These are phyloP conservation scores for Carex scoparia DNA, from an alignment of 176 grass and related monocot genomes.

Conservation along the genomic window DNA sequence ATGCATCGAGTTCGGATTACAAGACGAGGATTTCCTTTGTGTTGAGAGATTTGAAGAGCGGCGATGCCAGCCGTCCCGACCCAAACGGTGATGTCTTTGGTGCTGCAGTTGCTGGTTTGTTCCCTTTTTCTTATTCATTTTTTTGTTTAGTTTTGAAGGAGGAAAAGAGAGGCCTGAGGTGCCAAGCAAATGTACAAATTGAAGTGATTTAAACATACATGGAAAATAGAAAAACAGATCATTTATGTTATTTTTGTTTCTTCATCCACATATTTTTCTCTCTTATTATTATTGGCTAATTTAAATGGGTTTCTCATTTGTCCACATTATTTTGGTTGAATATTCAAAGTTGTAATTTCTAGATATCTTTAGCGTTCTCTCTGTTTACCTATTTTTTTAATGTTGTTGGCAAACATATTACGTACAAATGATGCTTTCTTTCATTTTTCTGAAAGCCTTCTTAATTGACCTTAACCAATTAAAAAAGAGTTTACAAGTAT, in stretches of 20 bases:
- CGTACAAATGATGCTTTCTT: too few relatives aligned
- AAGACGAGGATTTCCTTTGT: slow-evolving; percentile 40
- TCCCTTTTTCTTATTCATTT: neutral
- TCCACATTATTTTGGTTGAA: neutral
- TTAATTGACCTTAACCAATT: too few relatives aligned
- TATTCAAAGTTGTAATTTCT: neutral
- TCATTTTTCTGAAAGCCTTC: too few relatives aligned
- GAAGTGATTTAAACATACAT: neutral
- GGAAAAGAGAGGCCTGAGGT: neutral
- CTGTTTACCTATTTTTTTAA: too few relatives aligned
- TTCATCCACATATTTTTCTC: neutral
- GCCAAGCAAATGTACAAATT: too few relatives aligned
- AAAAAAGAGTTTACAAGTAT: too few relatives aligned
- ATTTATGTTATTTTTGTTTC: too few relatives aligned
- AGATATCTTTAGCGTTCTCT: too few relatives aligned
- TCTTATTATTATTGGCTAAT: neutral
- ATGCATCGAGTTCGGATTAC: neutral
- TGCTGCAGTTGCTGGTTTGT: slow-evolving; percentile 47
- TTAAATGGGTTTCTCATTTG: neutral
- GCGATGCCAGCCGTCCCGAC: too few relatives aligned
- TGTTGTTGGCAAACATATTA: too few relatives aligned
- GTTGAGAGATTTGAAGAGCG: slow-evolving; percentile 29
- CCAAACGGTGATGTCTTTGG: slow-evolving; percentile 2
- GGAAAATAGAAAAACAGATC: neutral
- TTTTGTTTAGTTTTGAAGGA: neutral